Base-by-base conservation (phyloP, 495 filamentous ascomycete species). In the Choiromyces venosus region DNA sequence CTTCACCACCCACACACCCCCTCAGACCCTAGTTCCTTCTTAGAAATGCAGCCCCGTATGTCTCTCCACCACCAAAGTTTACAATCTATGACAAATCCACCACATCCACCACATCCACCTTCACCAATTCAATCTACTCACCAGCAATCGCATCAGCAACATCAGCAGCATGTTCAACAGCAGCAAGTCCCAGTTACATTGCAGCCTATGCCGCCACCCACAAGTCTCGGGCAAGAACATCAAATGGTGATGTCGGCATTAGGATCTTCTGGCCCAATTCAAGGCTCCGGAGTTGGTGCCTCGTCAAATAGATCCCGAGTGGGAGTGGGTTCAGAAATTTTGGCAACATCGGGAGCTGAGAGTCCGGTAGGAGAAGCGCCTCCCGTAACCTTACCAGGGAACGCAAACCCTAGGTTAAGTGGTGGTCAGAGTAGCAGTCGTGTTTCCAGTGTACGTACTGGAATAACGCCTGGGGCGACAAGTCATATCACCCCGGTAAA, bases 401-500 rank as follows among this genome's bases (percentile, higher is more conserved):
- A 33, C 9, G 4, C 52, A 61, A 61, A 29, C 52, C n/a, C 25
- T 61, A 61, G 52, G 25, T 29, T 56, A 69, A 69, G 69, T 66
- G 42, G 40, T 25, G 74, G 75, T 56, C 83, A 97, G 68, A 93
- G 94, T n/a, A 96, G 92, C 79, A 91, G 93, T 75, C 92, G 92
- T 37, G 93, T 93, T 72, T 87, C 92, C 73, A 89, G 91, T 73
- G 87, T 90, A 7, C 87, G 90, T 35, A 82, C 87, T 21, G 85
- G 86, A 16, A 82, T 84, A 18, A 87, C 86, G 7, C 86, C 87
- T 14, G 87, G 89, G n/a, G 84, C 88, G 40, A 88, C 91, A 2
- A 96, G 94, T 83, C 89, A 87, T 72, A 87, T 90, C 52, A 93
- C 94, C 44, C 93, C 94, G 18, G 88, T 90, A 77, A 98, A 98